phyloP scores from a whole-genome alignment of 2,329 filamentous ascomycete species.

The Macrophomina pseudophaseolina region DNA sequence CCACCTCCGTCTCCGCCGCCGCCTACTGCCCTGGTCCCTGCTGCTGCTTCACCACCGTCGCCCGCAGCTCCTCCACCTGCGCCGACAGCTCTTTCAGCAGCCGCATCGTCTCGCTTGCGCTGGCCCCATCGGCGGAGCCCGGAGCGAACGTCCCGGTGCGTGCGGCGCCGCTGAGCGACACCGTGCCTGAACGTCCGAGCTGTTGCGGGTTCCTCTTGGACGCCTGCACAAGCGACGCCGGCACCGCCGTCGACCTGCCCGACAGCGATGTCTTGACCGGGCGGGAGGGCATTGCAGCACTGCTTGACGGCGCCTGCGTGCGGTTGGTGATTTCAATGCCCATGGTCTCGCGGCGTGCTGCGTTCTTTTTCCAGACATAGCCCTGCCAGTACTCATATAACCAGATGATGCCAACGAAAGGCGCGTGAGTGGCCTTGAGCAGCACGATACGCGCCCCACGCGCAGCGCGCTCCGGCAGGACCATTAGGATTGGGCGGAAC shows the following conservation, averaged over 20 bases:
- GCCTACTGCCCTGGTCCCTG: slow-evolving; percentile 17
- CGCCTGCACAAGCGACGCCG: slow-evolving; percentile 25
- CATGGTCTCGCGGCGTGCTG: background rate
- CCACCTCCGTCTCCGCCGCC: slow-evolving; percentile 3
- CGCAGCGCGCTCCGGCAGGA: slow-evolving; percentile 68
- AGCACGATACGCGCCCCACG: slow-evolving; percentile 64
- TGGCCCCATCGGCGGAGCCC: background rate
- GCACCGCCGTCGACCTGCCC: slow-evolving; percentile 15
- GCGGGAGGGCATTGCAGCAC: slow-evolving; percentile 21
- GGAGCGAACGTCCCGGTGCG: background rate
- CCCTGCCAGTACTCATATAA: slow-evolving; percentile 62
- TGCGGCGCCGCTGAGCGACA: slow-evolving; percentile 4
- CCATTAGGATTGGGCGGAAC: slow-evolving; percentile 73
- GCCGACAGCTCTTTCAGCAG: slow-evolving; percentile 22
- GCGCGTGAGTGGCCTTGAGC: slow-evolving; percentile 65
- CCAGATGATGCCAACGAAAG: slow-evolving; percentile 72
- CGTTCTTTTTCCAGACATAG: slow-evolving; percentile 31
- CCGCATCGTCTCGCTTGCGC: slow-evolving; percentile 22
- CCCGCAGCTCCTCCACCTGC: slow-evolving; percentile 25
- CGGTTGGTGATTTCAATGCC: slow-evolving; percentile 18
- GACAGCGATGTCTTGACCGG: slow-evolving; percentile 14
- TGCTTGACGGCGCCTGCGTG: slow-evolving; percentile 13
- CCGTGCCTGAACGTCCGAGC: background rate
- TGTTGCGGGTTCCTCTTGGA: slow-evolving; percentile 10
- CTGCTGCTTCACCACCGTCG: slow-evolving; percentile 22